phyloP scores from a whole-genome alignment of 208 protist genomes.

The Crithidia fasciculata region DNA sequence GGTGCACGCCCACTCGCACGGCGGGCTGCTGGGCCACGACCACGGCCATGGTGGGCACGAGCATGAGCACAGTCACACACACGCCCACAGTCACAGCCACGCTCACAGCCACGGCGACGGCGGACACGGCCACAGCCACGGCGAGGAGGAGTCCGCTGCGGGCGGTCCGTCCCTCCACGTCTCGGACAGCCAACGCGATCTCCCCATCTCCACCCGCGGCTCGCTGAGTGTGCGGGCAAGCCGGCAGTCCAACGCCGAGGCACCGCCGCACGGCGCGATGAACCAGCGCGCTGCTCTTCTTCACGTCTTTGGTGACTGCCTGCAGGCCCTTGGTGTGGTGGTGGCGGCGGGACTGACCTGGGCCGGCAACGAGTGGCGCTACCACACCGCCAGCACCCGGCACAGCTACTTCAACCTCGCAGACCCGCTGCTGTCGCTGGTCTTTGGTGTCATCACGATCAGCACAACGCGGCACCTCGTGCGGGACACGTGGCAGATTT shows the following conservation, averaged over 20 bases:
- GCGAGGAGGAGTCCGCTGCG: not conserved
- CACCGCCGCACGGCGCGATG: slow-evolving; percentile 20
- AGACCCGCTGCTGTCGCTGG: slow-evolving; percentile 16
- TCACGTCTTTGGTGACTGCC: slow-evolving; percentile 28
- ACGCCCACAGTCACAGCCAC: slow-evolving; percentile 10
- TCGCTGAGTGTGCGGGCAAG: slow-evolving; percentile 24
- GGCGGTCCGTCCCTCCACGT: not conserved
- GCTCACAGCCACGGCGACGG: slow-evolving; percentile 1
- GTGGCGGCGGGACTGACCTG: slow-evolving; percentile 18
- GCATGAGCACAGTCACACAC: not conserved
- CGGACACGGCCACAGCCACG: slow-evolving; percentile 5
- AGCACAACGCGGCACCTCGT: slow-evolving; percentile 26
- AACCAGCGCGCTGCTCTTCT: slow-evolving; percentile 25
- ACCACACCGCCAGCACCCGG: slow-evolving; percentile 19
- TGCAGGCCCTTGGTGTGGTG: slow-evolving; percentile 21
- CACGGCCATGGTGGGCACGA: slow-evolving; percentile 3
- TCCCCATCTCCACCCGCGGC: slow-evolving; percentile 8
- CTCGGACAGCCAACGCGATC: slow-evolving; percentile 5
- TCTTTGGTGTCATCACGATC: slow-evolving; percentile 26
- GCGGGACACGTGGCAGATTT: slow-evolving; percentile 18
- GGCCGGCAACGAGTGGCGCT: slow-evolving; percentile 17
- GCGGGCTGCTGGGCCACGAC: slow-evolving; percentile 17
- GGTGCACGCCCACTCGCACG: slow-evolving; percentile 26
- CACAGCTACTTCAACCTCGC: slow-evolving; percentile 34
- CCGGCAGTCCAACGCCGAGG: slow-evolving; percentile 21